Evolutionary conservation across 257 asterid species (phyloP).

Genomic region (Jaltomata sinuosa): DNA sequence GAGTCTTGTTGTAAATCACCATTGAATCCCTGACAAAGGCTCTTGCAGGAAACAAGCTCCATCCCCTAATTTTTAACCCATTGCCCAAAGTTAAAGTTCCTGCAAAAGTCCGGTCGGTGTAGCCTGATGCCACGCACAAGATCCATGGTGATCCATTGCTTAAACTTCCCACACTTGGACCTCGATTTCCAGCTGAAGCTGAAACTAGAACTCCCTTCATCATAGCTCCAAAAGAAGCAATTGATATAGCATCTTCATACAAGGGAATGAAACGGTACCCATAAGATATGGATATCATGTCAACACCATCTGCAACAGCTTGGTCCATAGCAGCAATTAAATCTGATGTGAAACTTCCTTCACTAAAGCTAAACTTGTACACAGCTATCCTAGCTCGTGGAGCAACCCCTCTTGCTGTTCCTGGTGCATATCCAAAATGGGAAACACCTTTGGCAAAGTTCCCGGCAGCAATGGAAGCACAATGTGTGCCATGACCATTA

Average conservation of each 20-base stretch:
- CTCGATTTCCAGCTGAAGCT: no score
- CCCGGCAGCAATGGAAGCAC: conserved; percentile 4
- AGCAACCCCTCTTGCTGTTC: conserved; percentile 10
- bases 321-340: conserved; percentile 14
- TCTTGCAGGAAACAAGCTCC: neutral
- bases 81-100: neutral
- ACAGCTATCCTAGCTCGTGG: conserved; percentile 1
- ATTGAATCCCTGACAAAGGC: neutral
- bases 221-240: neutral
- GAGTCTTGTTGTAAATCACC: neutral
- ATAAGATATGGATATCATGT: neutral
- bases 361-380: conserved; percentile 1
- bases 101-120: neutral
- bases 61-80: neutral
- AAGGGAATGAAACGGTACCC: neutral
- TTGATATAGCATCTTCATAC: neutral
- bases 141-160: no score
- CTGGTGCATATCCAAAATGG: conserved; percentile 8
- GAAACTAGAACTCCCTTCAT: no score
- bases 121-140: neutral
- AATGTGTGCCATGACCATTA: no score
- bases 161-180: no score
- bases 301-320: conserved; percentile 11
- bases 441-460: conserved; percentile 1
- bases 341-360: conserved; percentile 6